phyloP scores from a whole-genome alignment of 495 filamentous ascomycete species.

The Aspergillus hancockii region DNA sequence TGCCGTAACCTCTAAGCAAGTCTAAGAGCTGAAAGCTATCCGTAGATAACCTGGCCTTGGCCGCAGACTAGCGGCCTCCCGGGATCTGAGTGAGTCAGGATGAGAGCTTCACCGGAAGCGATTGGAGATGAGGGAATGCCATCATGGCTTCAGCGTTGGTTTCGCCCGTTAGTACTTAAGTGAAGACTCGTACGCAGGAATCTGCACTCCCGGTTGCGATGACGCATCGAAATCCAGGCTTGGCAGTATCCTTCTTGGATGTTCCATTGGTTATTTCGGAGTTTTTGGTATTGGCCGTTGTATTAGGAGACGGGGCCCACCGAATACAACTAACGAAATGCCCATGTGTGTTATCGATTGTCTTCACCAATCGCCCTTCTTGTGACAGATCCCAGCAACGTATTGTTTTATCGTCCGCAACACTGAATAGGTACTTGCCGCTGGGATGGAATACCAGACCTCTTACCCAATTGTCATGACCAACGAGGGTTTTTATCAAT shows the following conservation, averaged over 20 bases:
- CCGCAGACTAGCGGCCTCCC: no score
- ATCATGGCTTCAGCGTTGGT: not conserved
- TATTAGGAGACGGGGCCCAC: constrained; percentile 83
- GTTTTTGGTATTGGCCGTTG: constrained; percentile 25
- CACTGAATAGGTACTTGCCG: constrained; percentile 87
- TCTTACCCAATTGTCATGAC: constrained; percentile 97
- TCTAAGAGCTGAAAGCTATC: no score
- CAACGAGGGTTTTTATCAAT: constrained; percentile 80
- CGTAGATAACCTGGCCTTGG: no score
- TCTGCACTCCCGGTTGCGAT: constrained; percentile 59
- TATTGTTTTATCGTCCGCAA: constrained; percentile 87
- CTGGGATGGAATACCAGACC: constrained; percentile 88
- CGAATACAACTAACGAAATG: constrained; percentile 87
- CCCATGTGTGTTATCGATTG: constrained; percentile 70
- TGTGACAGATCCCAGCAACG: constrained; percentile 94
- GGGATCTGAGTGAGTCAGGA: no score
- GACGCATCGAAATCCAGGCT: constrained; percentile 54
- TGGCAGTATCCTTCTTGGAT: constrained; percentile 25
- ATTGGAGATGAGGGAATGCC: no score
- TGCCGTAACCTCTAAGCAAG: no score
- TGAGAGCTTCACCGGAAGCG: no score
- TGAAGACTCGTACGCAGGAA: constrained; percentile 18
- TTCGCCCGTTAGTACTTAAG: not conserved
- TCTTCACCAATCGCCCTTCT: constrained; percentile 87
- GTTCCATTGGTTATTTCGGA: constrained; percentile 5